Evolutionary conservation across 129 eudicot genomes (phyloP).

Genomic region (Chrysanthemum makinoi): DNA sequence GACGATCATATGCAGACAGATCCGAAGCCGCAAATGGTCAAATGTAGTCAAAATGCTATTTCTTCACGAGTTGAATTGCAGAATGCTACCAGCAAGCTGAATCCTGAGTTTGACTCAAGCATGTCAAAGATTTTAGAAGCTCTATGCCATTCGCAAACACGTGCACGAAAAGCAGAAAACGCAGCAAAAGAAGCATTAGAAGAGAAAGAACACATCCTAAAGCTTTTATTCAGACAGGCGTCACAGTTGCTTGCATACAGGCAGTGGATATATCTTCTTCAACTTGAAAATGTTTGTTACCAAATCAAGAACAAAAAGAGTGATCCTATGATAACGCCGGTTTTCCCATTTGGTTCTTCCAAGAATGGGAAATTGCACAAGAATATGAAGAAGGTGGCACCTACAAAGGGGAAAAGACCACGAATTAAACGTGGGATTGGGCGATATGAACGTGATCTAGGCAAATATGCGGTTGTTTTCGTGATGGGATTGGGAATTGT

Average conservation of each 20-base stretch:
- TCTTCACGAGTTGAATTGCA: constrained; percentile 10
- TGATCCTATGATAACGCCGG: not conserved
- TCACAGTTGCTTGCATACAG: constrained; percentile 70
- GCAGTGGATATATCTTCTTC: constrained; percentile 75
- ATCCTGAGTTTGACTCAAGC: constrained; percentile 37
- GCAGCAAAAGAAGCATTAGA: constrained; percentile 70
- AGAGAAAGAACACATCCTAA: constrained; percentile 68
- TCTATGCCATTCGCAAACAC: constrained; percentile 84
- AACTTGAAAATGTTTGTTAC: constrained; percentile 60
- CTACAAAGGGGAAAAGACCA: constrained; percentile 25
- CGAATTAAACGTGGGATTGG: constrained; percentile 31
- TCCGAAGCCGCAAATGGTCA: constrained; percentile 19
- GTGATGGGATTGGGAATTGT: constrained; percentile 77
- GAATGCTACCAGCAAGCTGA: constrained; percentile 12
- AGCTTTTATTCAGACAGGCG: constrained; percentile 69
- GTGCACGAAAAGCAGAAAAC: constrained; percentile 85
- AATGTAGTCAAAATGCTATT: constrained; percentile 13
- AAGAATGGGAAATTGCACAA: constrained; percentile 33
- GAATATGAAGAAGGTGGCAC: constrained; percentile 33
- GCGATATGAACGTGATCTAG: constrained; percentile 26
- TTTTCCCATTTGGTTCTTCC: constrained; percentile 11
- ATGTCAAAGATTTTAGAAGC: constrained; percentile 72
- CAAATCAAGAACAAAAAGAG: constrained; percentile 38
- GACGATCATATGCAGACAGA: constrained; percentile 47
- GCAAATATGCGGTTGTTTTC: constrained; percentile 54